A percentile compares a stretch with the other conserved stretches of the same genome.
Conservation (phyloP, 163 green algal species). For the Picocystis sp. region DNA sequence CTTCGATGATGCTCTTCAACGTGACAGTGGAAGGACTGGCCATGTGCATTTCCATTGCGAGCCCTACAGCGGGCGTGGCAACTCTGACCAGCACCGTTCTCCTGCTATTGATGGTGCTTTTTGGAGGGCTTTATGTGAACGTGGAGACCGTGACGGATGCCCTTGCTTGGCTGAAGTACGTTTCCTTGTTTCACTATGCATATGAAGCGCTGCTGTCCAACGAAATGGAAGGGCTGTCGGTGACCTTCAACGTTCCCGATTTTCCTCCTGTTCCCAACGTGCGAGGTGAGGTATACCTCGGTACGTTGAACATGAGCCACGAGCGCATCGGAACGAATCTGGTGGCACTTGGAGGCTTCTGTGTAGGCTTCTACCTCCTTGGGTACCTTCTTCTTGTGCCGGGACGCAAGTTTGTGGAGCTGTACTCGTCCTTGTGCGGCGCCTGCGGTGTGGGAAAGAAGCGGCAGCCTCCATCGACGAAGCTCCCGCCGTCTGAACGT, state of each 20-base stretch:
- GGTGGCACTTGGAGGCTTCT: too few species aligned
- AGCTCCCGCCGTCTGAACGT: too few species aligned
- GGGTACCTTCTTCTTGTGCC: too few species aligned
- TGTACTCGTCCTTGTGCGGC: too few species aligned
- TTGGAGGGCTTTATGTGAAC: conserved; percentile 36
- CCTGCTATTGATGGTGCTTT: conserved; percentile 12
- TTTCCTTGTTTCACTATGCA: conserved; percentile 8
- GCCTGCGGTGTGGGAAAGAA: too few species aligned
- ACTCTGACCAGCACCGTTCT: conserved; percentile 34
- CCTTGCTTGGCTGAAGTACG: conserved; percentile 25
- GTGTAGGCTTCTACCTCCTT: too few species aligned
- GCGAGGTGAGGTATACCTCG: too few species aligned
- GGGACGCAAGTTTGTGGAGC: too few species aligned
- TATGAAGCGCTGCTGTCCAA: conserved; percentile 9
- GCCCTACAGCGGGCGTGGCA: conserved; percentile 22
- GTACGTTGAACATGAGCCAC: too few species aligned
- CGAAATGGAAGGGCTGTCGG: conserved; percentile 12
- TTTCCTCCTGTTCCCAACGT: too few species aligned
- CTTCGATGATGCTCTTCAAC: conserved; percentile 32
- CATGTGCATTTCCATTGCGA: conserved; percentile 20
- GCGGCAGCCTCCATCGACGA: too few species aligned
- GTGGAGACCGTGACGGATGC: conserved; percentile 23
- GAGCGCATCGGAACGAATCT: too few species aligned
- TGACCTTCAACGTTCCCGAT: conserved; percentile 15
- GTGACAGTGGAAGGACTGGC: conserved; percentile 31